Base-by-base conservation (phyloP, 2,329 filamentous ascomycete species). In the Neurospora sp. region DNA sequence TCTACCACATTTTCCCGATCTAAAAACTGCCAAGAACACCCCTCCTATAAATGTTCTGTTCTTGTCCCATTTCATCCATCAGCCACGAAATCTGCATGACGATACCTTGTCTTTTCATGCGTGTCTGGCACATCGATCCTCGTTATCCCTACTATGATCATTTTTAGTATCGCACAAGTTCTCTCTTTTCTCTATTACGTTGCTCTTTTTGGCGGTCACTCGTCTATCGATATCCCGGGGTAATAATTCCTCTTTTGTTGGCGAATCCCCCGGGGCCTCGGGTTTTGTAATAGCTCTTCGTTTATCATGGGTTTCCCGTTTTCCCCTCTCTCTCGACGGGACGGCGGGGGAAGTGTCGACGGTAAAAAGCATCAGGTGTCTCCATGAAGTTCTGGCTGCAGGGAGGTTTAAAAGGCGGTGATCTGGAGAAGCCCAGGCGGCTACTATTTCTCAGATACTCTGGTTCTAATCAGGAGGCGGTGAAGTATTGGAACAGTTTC, bases 91-190 rank as follows among this genome's bases (percentile, higher is more conserved):
- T 83, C 79, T 85, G 81, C 84, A 87, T 86, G 84, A 86, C 83
- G 83, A 86, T 83, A 82, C 78, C 79, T 81, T 79, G 79, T 83
- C 82, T 62, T 83, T 83, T 86, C 83, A 83, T 86, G 83, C 83
- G 79, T 85, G 85, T 87, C 85, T 83, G 84, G 86, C 82, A 87
- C 85, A 86, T 83, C 84, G 84, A 85, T 85, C 81, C 80, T 83
- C 79, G 76, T 79, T 74, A 78, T 81, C 77, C 52, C 28, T 36
- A 62, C 15, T 62, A 33, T 62, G 52, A 36, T 62, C 52, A 62
- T 62, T 33, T 62, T 36, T 62, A 62, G 52, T 62, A 62, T 62
- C 15, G 52, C 52, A 36, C 52, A 62, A 62, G 74, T 73, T 75
- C 78, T 74, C 77, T 74, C 70, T 75, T 74, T 75, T 74, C 73